These are phyloP conservation scores for Xylaria arbuscula DNA, from an alignment of 2,329 filamentous ascomycete genomes.

Conservation along the genomic window DNA sequence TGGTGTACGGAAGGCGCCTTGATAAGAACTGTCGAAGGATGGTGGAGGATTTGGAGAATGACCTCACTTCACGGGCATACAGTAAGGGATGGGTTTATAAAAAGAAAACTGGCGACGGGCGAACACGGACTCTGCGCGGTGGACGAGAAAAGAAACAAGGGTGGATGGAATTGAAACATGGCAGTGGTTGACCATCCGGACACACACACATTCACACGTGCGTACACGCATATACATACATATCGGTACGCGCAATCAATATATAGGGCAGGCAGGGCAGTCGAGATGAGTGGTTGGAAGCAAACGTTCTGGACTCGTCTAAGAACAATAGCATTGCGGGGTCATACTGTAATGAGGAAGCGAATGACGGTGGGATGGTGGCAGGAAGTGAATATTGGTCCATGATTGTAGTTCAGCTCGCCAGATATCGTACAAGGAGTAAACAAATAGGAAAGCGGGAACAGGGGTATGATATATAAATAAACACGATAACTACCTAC, in stretches of 20 bases:
- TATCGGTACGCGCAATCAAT: slow-evolving; percentile 7
- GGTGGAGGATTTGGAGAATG: slow-evolving; percentile 17
- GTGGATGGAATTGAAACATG: slow-evolving; percentile 27
- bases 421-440: neutral
- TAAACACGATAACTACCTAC: neutral
- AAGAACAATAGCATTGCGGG: slow-evolving; percentile 10
- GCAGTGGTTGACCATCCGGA: slow-evolving; percentile 31
- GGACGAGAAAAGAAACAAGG: slow-evolving; percentile 30
- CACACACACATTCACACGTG: neutral
- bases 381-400: neutral
- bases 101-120: slow-evolving; percentile 21
- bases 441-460: neutral
- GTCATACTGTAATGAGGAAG: slow-evolving; percentile 9
- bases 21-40: slow-evolving; percentile 12
- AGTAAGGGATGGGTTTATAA: slow-evolving; percentile 23
- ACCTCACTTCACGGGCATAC: slow-evolving; percentile 20
- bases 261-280: neutral
- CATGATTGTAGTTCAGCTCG: neutral
- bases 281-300: slow-evolving; percentile 12
- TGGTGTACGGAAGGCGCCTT: slow-evolving; percentile 6
- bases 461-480: neutral
- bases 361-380: neutral
- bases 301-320: slow-evolving; percentile 23
- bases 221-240: slow-evolving; percentile 3
- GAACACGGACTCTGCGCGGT: slow-evolving; percentile 25